Percentiles rank a stretch among this genome's conserved stretches.
These are phyloP conservation scores for Discostella stelligera DNA, from an alignment of 352 stramenopile genomes.

Conservation along the genomic window DNA sequence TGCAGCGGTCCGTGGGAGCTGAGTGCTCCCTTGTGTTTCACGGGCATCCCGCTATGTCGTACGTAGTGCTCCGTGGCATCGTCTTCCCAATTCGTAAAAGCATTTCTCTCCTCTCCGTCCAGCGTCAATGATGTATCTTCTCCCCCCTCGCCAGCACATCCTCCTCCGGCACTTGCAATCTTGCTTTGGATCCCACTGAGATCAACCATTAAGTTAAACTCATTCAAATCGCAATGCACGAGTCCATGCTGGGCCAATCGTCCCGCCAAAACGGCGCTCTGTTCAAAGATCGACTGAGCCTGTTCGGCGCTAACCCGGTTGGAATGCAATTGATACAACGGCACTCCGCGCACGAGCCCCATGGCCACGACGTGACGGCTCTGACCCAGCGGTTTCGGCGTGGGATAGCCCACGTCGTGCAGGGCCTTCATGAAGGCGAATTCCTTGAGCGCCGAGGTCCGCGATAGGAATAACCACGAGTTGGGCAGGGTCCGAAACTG, in stretches of 20 bases:
- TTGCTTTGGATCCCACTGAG: conserved; percentile 74
- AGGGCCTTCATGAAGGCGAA: conserved; percentile 98
- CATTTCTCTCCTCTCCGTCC: neutral
- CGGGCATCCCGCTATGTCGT: conserved; percentile 68
- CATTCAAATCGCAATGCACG: conserved; percentile 99
- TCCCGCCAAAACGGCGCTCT: conserved; percentile 93
- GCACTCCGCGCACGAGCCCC: conserved; percentile 92
- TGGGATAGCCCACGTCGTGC: conserved; percentile 95
- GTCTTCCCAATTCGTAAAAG: conserved; percentile 41
- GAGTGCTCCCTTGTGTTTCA: conserved; percentile 63
- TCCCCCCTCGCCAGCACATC: neutral
- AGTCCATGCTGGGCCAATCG: conserved; percentile 95
- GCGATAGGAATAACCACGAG: conserved; percentile 98
- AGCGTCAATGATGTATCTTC: neutral
- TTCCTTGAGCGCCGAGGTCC: conserved; percentile 98
- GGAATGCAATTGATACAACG: conserved; percentile 92
- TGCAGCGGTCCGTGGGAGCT: conserved; percentile 59
- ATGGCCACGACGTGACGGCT: conserved; percentile 98
- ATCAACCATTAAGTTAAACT: conserved; percentile 99
- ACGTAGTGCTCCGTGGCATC: conserved; percentile 77
- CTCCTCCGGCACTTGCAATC: conserved; percentile 24
- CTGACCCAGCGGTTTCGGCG: conserved; percentile 94
- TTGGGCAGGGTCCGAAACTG: conserved; percentile 85
- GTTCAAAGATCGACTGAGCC: conserved; percentile 90
- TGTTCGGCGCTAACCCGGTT: conserved; percentile 89